A percentile compares a stretch with the other conserved stretches of the same genome.
These are phyloP conservation scores for Raffaelea arxii DNA, from an alignment of 2,329 filamentous ascomycete genomes.

Conservation along the genomic window DNA sequence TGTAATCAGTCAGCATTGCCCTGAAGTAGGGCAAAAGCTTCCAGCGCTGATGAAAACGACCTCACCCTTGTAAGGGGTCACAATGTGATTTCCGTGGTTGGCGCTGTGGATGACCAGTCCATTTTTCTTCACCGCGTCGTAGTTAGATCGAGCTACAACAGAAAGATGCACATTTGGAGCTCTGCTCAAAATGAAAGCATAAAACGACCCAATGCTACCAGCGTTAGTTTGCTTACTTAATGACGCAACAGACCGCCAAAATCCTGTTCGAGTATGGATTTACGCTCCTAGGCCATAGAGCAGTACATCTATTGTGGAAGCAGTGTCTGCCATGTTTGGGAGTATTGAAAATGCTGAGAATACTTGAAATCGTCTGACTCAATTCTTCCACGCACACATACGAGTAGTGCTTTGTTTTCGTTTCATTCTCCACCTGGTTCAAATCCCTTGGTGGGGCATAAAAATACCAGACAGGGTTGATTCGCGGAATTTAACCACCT, in stretches of 20 bases:
- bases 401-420: no score
- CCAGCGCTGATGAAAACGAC: neutral
- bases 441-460: no score
- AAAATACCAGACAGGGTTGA: no score
- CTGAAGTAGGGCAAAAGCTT: neutral
- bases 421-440: no score
- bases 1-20: neutral
- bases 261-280: neutral
- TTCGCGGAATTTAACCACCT: no score
- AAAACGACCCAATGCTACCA: neutral
- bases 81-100: neutral
- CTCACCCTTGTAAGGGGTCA: neutral
- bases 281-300: neutral
- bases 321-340: neutral
- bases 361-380: no score
- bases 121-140: neutral
- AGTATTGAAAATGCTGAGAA: no score
- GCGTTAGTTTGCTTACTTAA: neutral
- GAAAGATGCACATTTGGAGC: neutral
- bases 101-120: neutral
- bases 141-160: neutral
- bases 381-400: no score
- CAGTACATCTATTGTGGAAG: neutral
- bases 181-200: neutral
- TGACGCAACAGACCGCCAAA: no score